Percentiles rank a stretch among this genome's conserved stretches.
phyloP scores from a whole-genome alignment of 1,284 basidiomycete genomes.

The Cutaneotrichosporon sp. region DNA sequence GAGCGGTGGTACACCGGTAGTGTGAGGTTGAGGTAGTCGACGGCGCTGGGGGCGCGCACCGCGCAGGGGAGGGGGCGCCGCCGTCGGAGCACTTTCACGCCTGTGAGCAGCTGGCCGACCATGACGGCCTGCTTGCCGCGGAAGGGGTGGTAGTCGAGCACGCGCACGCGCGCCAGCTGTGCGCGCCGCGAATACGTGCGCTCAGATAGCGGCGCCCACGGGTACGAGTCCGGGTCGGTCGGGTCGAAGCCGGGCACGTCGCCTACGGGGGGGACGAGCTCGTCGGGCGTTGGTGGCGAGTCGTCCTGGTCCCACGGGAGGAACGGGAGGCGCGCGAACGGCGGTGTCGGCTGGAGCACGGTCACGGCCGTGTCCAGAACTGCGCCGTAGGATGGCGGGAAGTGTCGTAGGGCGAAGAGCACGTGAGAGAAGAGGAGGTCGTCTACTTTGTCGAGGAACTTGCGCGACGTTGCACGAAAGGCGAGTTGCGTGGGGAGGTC shows the following conservation, averaged over 20 bases:
- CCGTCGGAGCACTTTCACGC: not conserved
- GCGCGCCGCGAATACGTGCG: not conserved
- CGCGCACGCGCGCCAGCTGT: not conserved
- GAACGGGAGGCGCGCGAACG: not conserved
- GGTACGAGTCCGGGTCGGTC: slow-evolving; percentile 2
- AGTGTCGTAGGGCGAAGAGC: not conserved
- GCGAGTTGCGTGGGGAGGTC: slow-evolving; percentile 14
- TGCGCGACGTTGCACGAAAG: slow-evolving; percentile 1
- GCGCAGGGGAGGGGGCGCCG: not conserved
- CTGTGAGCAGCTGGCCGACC: not conserved
- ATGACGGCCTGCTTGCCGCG: not conserved
- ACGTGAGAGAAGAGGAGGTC: not conserved
- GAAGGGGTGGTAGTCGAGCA: slow-evolving; percentile 6
- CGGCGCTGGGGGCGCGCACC: not conserved
- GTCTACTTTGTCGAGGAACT: not conserved
- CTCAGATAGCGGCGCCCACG: not conserved
- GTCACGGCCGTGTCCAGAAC: not conserved
- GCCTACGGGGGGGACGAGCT: not conserved
- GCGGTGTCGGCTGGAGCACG: not conserved
- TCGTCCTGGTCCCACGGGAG: slow-evolving; percentile 1
- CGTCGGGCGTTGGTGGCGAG: not conserved
- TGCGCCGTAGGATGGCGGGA: not conserved
- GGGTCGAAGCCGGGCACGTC: not conserved
- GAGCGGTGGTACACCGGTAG: not conserved
- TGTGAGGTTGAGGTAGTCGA: not conserved